A percentile compares a stretch with the other conserved stretches of the same genome.
phyloP scores from a whole-genome alignment of 2,329 filamentous ascomycete species.

The Seiridium cupressi region DNA sequence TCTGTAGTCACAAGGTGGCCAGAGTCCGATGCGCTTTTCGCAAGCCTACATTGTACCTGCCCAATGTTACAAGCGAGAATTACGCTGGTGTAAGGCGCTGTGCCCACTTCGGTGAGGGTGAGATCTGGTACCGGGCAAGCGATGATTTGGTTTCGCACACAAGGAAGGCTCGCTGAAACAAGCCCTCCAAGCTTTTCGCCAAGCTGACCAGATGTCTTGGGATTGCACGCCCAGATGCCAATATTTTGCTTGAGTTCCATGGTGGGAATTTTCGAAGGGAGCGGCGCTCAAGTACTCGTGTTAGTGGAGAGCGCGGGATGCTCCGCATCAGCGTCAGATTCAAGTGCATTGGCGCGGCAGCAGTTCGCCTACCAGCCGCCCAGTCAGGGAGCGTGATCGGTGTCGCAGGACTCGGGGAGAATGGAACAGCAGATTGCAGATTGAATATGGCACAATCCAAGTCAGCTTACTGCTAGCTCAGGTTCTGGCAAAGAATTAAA shows the following conservation, averaged over 20 bases:
- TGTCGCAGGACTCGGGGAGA: no score
- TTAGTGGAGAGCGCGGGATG: neutral
- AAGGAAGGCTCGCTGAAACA: neutral
- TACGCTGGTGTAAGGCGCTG: no score
- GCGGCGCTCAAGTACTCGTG: neutral
- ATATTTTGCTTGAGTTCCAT: neutral
- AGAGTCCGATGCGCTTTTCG: no score
- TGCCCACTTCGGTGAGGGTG: no score
- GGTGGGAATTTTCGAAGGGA: neutral
- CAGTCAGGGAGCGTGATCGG: neutral
- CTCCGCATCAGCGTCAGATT: neutral
- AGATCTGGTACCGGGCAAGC: no score
- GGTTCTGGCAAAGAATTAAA: neutral
- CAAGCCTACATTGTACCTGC: no score
- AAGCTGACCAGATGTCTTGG: constrained; percentile 1
- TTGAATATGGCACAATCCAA: no score
- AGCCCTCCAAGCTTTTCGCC: constrained; percentile 4
- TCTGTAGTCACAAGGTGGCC: no score
- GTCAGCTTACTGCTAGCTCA: no score
- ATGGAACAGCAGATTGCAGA: neutral
- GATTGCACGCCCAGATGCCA: neutral
- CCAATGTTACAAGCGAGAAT: no score
- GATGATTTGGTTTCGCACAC: no score
- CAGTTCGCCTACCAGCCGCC: neutral
- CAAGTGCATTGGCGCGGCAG: neutral